phyloP scores from a whole-genome alignment of 2,329 filamentous ascomycete species.

The Colletotrichum musicola region DNA sequence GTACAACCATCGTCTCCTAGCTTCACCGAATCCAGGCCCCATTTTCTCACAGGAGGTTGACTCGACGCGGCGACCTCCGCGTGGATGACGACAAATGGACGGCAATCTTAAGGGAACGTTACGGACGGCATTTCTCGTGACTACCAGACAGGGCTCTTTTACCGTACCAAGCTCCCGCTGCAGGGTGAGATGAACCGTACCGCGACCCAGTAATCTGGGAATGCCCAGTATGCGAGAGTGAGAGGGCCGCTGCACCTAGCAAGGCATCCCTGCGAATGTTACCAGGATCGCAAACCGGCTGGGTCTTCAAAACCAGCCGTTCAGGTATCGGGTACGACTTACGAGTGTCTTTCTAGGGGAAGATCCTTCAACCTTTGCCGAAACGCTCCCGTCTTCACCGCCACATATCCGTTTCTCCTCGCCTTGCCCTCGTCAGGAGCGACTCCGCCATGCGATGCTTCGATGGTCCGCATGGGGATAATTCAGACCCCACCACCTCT shows the following conservation, averaged over 20 bases:
- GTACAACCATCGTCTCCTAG: not conserved
- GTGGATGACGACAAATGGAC: not conserved
- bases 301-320: slow-evolving; percentile 7
- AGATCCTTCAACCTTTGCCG: not conserved
- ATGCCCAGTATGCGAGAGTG: not conserved
- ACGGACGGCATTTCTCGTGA: not conserved
- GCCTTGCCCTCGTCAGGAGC: too few species aligned
- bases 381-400: not conserved
- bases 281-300: not conserved
- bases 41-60: not conserved
- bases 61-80: not conserved
- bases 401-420: too few species aligned
- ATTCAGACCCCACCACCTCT: slow-evolving; percentile 6
- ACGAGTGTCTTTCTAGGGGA: not conserved
- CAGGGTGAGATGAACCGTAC: slow-evolving; percentile 3
- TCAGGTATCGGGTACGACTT: not conserved
- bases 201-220: slow-evolving; percentile 4
- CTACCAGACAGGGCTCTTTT: not conserved
- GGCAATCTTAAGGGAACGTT: not conserved
- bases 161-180: not conserved
- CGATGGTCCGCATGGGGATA: not conserved
- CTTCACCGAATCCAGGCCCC: not conserved
- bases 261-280: slow-evolving; percentile 13
- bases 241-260: slow-evolving; percentile 1
- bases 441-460: not conserved